A percentile compares a stretch with the other conserved stretches of the same genome.
These are phyloP conservation scores for Cercophora sp. DNA, from an alignment of 495 filamentous ascomycete species.

Conservation along the genomic window DNA sequence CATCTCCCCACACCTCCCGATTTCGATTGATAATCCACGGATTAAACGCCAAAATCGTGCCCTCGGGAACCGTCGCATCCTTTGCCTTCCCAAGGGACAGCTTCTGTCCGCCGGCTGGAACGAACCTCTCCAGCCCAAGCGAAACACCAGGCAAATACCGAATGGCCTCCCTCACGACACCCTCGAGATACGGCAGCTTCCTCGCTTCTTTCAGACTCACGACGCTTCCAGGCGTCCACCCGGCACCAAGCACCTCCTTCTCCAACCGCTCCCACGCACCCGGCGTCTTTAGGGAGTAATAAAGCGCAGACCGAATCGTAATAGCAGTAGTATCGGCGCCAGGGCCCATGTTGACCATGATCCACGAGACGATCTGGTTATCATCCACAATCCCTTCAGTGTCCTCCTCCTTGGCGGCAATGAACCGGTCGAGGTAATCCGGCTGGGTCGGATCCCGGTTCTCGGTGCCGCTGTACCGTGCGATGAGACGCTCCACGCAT, in stretches of 20 bases:
- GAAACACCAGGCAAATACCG: slow-evolving; percentile 48
- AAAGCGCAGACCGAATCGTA: slow-evolving; percentile 45
- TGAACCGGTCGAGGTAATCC: slow-evolving; percentile 29
- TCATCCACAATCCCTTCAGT: slow-evolving; percentile 27
- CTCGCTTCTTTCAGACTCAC: slow-evolving; percentile 15
- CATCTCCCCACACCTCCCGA: slow-evolving; percentile 39
- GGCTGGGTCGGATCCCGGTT: slow-evolving; percentile 6
- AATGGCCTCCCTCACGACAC: slow-evolving; percentile 50
- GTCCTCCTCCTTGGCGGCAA: slow-evolving; percentile 18
- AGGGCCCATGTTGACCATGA: slow-evolving; percentile 40
- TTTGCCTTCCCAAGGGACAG: slow-evolving; percentile 17
- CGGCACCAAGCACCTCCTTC: slow-evolving; percentile 7
- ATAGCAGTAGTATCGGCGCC: slow-evolving; percentile 55
- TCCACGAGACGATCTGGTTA: slow-evolving; percentile 19
- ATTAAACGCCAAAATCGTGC: slow-evolving; percentile 36
- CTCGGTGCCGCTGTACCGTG: slow-evolving; percentile 11
- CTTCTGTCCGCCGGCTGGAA: slow-evolving; percentile 34
- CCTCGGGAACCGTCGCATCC: slow-evolving; percentile 32
- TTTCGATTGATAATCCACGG: slow-evolving; percentile 37
- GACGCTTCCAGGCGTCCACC: too few species aligned
- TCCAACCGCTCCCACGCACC: slow-evolving; percentile 39
- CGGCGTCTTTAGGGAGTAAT: slow-evolving; percentile 47
- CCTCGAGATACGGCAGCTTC: slow-evolving; percentile 42
- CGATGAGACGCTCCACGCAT: slow-evolving; percentile 6
- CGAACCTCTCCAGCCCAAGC: slow-evolving; percentile 42